Base-by-base conservation (phyloP, 2,329 filamentous ascomycete genomes). In the Coleophoma cylindrospora region DNA sequence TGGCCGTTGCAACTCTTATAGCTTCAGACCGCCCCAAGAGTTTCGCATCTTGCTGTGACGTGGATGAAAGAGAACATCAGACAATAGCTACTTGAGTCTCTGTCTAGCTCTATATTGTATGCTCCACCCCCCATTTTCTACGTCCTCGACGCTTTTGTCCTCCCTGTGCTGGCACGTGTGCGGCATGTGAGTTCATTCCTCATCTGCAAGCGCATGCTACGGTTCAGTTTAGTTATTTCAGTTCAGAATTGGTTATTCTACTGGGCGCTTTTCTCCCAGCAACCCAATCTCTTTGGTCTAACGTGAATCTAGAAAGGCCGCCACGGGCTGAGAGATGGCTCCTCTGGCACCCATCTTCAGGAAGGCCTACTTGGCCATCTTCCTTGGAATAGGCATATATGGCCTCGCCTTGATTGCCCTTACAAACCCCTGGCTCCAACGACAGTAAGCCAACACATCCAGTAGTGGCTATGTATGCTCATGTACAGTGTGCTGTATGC, bases 351-450 rank as follows among this genome's bases (percentile, higher is more conserved):
- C 72, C 2, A 72, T 75, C 38, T 71, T 78, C 50, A 74, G 66
- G 54, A 75, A 72, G 59, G 61, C 61, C 32, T 62, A 61, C 44
- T 77, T 76, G 69, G 72, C 75, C 14, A 68, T 88, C 14, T 79
- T 74, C 13, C 74, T 75, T 14, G 75, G 82, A 13, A 73, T 89
- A 8, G 77, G 77, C 37, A 59, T 87, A 22, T 95, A 94, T 68
- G 70, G 81, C 15, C 63, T 79, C 27, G 83, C 87, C 54, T 68
- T 95, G n/a, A 70, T 76, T 2, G 69, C 86, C 10, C 70, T 88
- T 51, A 79, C 85, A 13, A 83, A 80, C 60, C 84, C 89, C 3
- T 80, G 76, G 58, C 72, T 95, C 47, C 92, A 97, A 66, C 77
- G 87, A 71, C 83, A 91, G 91, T 95, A 75, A 70, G 84, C 68